These are phyloP conservation scores for Serendipita sp. DNA, from an alignment of 768 basidiomycete genomes.

Conservation along the genomic window DNA sequence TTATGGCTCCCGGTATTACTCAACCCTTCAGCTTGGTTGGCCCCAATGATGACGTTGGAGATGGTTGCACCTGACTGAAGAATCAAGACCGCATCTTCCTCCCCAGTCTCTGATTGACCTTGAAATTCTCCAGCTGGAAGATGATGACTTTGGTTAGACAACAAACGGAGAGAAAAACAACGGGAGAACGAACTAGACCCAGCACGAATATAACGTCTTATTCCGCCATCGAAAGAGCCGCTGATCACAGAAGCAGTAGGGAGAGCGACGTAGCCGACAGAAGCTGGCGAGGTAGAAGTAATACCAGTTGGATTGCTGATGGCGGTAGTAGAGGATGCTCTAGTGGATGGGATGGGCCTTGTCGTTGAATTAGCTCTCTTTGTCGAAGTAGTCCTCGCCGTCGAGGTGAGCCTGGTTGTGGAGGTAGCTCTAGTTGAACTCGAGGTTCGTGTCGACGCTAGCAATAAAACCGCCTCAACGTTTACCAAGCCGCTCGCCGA, in stretches of 20 bases:
- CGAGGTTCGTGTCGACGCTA: no score
- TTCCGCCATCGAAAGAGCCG: conserved; percentile 11
- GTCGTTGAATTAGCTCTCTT: background rate
- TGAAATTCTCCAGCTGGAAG: conserved; percentile 5
- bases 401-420: background rate
- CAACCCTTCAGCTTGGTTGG: conserved; percentile 11
- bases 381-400: conserved; percentile 3
- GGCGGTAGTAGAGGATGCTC: background rate
- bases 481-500: no score
- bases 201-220: conserved; percentile 9
- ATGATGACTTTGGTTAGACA: background rate
- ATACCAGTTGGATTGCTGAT: background rate
- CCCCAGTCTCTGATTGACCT: conserved; percentile 10
- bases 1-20: no score
- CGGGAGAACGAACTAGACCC: background rate
- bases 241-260: conserved; percentile 9
- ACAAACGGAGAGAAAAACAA: background rate
- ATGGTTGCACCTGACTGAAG: background rate
- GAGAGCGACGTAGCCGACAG: background rate
- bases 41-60: conserved; percentile 12
- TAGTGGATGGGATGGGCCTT: conserved; percentile 3
- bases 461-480: no score
- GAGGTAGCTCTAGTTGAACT: no score
- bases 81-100: conserved; percentile 1
- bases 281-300: conserved; percentile 7